phyloP scores from a whole-genome alignment of 257 asterid genomes.

The Solanum paucissectum region DNA sequence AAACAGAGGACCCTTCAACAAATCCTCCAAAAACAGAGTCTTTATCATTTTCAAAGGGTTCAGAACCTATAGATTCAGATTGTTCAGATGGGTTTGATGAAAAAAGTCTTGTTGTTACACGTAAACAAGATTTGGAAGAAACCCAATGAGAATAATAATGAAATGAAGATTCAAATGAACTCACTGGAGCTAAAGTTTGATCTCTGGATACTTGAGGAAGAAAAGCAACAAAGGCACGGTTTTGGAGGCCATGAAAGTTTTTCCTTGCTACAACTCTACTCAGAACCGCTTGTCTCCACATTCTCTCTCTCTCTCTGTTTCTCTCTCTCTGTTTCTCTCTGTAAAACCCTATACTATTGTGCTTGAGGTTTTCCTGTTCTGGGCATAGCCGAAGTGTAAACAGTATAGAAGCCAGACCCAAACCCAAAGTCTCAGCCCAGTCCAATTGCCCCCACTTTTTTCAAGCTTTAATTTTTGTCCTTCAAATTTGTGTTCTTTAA shows the following conservation, averaged over 20 bases:
- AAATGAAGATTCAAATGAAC: not conserved
- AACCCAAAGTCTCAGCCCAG: not conserved
- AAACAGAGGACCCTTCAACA: constrained; percentile 1
- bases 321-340: not conserved
- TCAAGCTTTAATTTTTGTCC: not conserved
- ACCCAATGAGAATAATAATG: not conserved
- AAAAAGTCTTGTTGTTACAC: constrained; percentile 20
- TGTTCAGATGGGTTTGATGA: constrained; percentile 33
- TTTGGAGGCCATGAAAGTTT: not conserved
- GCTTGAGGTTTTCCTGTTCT: not conserved
- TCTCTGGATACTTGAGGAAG: not conserved
- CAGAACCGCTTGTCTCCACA: constrained; percentile 3
- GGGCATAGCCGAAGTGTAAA: not conserved
- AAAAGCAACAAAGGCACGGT: not conserved
- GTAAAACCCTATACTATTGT: not conserved
- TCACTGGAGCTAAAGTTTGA: not conserved
- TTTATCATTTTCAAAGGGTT: not conserved
- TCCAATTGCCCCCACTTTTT: not conserved
- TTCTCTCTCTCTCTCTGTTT: not conserved
- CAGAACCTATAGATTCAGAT: not conserved
- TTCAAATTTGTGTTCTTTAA: not conserved
- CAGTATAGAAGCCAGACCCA: not conserved
- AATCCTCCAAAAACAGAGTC: not conserved
- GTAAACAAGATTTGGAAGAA: not conserved
- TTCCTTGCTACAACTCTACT: not conserved